phyloP scores from a whole-genome alignment of 129 eudicot genomes.

The Lactuca sativa region DNA sequence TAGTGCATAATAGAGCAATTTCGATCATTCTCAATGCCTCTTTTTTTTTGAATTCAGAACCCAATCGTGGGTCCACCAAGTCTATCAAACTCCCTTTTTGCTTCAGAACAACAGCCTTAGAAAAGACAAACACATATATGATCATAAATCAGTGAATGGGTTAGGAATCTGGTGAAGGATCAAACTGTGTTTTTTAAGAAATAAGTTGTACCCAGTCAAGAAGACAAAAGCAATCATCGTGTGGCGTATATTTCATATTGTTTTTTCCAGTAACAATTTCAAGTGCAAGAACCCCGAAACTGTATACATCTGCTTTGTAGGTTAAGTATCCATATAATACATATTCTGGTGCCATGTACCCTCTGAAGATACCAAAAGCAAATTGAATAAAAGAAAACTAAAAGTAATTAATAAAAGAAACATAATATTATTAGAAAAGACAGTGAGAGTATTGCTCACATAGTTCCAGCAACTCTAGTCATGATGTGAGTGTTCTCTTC shows the following conservation, averaged over 20 bases:
- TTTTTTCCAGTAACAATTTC: slow-evolving; percentile 63
- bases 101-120: slow-evolving; percentile 51
- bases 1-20: slow-evolving; percentile 59
- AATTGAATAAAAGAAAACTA: slow-evolving; percentile 6
- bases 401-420: neutral
- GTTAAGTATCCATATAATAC: slow-evolving; percentile 64
- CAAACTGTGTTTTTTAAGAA: slow-evolving; percentile 35
- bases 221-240: slow-evolving; percentile 48
- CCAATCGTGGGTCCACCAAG: slow-evolving; percentile 55
- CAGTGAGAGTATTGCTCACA: slow-evolving; percentile 40
- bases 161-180: neutral
- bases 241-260: slow-evolving; percentile 43
- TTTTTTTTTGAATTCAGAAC: slow-evolving; percentile 35
- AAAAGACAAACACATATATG: neutral
- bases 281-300: slow-evolving; percentile 60
- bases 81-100: slow-evolving; percentile 39
- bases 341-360: slow-evolving; percentile 78
- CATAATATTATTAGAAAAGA: neutral
- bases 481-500: slow-evolving; percentile 64
- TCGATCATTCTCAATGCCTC: slow-evolving; percentile 49
- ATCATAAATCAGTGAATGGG: neutral
- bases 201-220: slow-evolving; percentile 65
- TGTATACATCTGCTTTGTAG: slow-evolving; percentile 64
- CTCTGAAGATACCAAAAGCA: slow-evolving; percentile 37
- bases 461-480: slow-evolving; percentile 79